phyloP scores from a whole-genome alignment of 2,329 filamentous ascomycete genomes.

The Fusarium sp. region DNA sequence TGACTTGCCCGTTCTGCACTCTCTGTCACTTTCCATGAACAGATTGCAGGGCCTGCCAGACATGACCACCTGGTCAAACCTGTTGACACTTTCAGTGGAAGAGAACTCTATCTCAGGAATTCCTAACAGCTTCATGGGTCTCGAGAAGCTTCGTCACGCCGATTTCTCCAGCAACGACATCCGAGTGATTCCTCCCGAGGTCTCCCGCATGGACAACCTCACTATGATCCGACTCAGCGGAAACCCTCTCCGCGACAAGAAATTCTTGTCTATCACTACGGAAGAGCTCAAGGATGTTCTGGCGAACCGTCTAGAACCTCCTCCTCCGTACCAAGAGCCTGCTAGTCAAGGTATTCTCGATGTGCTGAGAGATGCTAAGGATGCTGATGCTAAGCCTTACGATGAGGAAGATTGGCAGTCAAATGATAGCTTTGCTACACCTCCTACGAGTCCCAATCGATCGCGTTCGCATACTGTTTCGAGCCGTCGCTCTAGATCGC shows the following conservation, averaged over 20 bases:
- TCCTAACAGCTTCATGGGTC: slow-evolving; percentile 77
- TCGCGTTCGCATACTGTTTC: slow-evolving; percentile 61
- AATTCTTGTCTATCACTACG: slow-evolving; percentile 81
- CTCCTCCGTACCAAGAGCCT: slow-evolving; percentile 55
- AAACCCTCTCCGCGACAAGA: slow-evolving; percentile 92
- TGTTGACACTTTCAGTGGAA: slow-evolving; percentile 79
- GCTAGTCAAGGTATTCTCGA: slow-evolving; percentile 35
- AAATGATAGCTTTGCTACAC: slow-evolving; percentile 67
- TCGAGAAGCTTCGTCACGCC: slow-evolving; percentile 76
- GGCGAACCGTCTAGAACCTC: slow-evolving; percentile 71
- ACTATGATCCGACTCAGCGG: slow-evolving; percentile 80
- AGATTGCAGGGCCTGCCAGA: slow-evolving; percentile 78
- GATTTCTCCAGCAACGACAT: slow-evolving; percentile 91
- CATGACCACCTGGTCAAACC: slow-evolving; percentile 76
- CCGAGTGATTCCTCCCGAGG: slow-evolving; percentile 76
- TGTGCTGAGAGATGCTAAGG: slow-evolving; percentile 40
- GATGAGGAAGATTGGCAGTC: slow-evolving; percentile 59
- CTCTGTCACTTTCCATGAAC: slow-evolving; percentile 83
- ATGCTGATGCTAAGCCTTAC: slow-evolving; percentile 1
- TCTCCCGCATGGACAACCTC: slow-evolving; percentile 83
- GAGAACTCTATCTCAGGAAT: slow-evolving; percentile 83
- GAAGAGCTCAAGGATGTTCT: slow-evolving; percentile 84
- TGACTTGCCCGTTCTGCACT: slow-evolving; percentile 76
- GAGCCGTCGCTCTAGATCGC: slow-evolving; percentile 57
- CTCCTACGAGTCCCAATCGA: slow-evolving; percentile 62